Percentiles rank a stretch among this genome's conserved stretches.
phyloP scores from a whole-genome alignment of 2,329 filamentous ascomycete genomes.

The Neofusicoccum umdonicola region DNA sequence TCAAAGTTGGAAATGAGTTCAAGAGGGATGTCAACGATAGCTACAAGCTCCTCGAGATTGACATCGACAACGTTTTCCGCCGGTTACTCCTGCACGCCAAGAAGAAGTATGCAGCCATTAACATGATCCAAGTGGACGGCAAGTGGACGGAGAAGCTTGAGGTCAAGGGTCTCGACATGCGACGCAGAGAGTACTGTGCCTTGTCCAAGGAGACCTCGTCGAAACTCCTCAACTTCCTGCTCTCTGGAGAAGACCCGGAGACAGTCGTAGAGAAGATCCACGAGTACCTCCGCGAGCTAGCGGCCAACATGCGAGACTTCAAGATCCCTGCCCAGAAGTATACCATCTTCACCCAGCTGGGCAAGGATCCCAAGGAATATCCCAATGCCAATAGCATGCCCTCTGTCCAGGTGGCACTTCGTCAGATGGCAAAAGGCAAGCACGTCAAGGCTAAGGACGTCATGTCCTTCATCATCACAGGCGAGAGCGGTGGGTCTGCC shows the following conservation, averaged over 20 bases:
- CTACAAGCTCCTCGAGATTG: constrained; percentile 90
- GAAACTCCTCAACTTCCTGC: constrained; percentile 86
- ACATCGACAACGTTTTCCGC: constrained; percentile 96
- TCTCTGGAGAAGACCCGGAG: constrained; percentile 91
- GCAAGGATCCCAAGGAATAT: constrained; percentile 89
- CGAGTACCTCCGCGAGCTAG: constrained; percentile 84
- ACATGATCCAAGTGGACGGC: constrained; percentile 82
- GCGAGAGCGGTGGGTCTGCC: constrained; percentile 58
- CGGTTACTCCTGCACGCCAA: constrained; percentile 92
- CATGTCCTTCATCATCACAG: constrained; percentile 91
- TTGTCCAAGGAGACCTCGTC: constrained; percentile 92
- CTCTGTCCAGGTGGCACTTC: constrained; percentile 90
- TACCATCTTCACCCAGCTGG: constrained; percentile 96
- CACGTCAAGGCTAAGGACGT: constrained; percentile 90
- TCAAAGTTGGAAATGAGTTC: constrained; percentile 91
- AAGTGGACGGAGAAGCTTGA: constrained; percentile 94
- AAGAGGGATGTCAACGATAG: constrained; percentile 92
- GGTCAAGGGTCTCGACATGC: constrained; percentile 98
- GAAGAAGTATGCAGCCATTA: constrained; percentile 99
- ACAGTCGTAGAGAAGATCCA: constrained; percentile 85
- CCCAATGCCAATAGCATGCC: constrained; percentile 95
- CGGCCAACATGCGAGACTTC: constrained; percentile 80
- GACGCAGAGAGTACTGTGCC: constrained; percentile 91
- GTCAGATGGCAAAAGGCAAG: constrained; percentile 83
- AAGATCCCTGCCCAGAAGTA: constrained; percentile 78